Percentiles rank a stretch among this genome's conserved stretches.
These are phyloP conservation scores for Meyerozyma athensensis DNA, from an alignment of 1,139 yeast genomes.

Conservation along the genomic window DNA sequence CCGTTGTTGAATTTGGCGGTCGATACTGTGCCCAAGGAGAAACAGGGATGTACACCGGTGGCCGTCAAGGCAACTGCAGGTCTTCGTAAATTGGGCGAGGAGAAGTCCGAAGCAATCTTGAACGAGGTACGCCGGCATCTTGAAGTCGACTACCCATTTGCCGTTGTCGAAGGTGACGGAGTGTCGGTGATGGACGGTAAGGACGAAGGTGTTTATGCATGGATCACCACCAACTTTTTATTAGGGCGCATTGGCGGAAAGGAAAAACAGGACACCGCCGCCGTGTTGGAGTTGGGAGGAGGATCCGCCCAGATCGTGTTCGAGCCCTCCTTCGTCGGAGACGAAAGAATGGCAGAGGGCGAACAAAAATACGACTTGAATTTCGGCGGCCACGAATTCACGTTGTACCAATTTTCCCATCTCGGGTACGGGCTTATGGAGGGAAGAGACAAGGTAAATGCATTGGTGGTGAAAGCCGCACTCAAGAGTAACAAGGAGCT, in stretches of 20 bases:
- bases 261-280: slow-evolving; percentile 78
- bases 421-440: slow-evolving; percentile 94
- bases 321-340: slow-evolving; percentile 69
- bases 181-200: slow-evolving; percentile 91
- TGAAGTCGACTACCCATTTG: slow-evolving; percentile 79
- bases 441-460: slow-evolving; percentile 81
- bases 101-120: slow-evolving; percentile 64
- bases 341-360: slow-evolving; percentile 69
- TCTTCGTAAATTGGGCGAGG: slow-evolving; percentile 76
- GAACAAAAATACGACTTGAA: slow-evolving; percentile 79
- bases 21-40: slow-evolving; percentile 64
- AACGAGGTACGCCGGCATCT: slow-evolving; percentile 71
- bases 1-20: slow-evolving; percentile 73
- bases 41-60: slow-evolving; percentile 80
- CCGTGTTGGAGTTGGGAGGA: slow-evolving; percentile 97
- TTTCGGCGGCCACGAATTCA: slow-evolving; percentile 77
- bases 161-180: slow-evolving; percentile 75
- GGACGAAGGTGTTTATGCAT: slow-evolving; percentile 98
- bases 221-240: slow-evolving; percentile 94
- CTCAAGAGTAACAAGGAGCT: slow-evolving; percentile 29
- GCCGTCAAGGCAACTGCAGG: slow-evolving; percentile 99
- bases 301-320: slow-evolving; percentile 98
- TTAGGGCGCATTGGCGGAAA: slow-evolving; percentile 85
- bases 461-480: slow-evolving; percentile 48
- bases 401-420: slow-evolving; percentile 92